Conservation (phyloP, 352 stramenopile species). For the Pythium myriotylum region DNA sequence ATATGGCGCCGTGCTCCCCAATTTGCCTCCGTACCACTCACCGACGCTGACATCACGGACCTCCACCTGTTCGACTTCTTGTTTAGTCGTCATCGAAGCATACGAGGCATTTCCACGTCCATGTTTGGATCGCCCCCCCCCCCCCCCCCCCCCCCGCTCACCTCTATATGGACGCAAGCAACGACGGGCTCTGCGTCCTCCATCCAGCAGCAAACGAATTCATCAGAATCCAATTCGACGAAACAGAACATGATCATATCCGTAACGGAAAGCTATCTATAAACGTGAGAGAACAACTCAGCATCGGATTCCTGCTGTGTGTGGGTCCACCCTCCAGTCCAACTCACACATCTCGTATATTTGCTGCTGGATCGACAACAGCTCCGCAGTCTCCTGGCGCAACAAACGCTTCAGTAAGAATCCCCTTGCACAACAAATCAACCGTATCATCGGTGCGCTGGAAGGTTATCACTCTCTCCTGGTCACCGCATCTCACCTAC, state of each 20-base stretch:
- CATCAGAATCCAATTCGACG: constrained; percentile 21
- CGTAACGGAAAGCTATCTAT: constrained; percentile 9
- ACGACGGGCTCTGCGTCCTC: constrained; percentile 24
- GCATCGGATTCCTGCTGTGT: neutral
- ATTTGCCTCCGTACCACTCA: no score
- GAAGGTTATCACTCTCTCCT: no score
- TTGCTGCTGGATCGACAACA: constrained; percentile 22
- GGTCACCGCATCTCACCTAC: no score
- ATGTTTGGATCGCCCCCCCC: no score
- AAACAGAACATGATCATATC: constrained; percentile 13
- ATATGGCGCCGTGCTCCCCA: no score
- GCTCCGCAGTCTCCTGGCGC: constrained; percentile 7
- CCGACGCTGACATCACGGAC: no score
- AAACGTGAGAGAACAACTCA: constrained; percentile 24
- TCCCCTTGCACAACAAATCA: no score
- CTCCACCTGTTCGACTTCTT: no score
- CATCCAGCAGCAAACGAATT: constrained; percentile 10
- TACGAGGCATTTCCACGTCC: no score
- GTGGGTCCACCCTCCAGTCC: neutral
- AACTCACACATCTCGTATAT: neutral
- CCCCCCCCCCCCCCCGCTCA: neutral
- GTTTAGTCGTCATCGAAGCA: no score
- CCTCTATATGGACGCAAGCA: constrained; percentile 25
- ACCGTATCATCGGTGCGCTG: no score
- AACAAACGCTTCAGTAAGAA: constrained; percentile 1